Evolutionary conservation across 2,329 filamentous ascomycete genomes (phyloP).

Genomic region (Magnaporthiopsis rhizophila): DNA sequence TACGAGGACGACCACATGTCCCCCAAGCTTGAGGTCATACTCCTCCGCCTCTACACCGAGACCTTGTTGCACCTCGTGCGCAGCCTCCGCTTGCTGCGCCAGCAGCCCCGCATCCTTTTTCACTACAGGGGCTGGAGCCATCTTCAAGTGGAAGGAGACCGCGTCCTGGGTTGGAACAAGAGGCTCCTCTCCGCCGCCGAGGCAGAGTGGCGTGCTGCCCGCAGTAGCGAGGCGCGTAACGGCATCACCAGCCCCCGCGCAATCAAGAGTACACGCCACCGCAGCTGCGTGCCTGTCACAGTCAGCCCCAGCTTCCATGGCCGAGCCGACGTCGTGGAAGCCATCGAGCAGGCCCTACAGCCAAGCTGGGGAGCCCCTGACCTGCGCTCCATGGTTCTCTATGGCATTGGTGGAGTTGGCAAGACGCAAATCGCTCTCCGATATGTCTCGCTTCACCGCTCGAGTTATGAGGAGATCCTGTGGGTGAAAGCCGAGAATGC

Average conservation of each 20-base stretch:
- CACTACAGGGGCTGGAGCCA: neutral
- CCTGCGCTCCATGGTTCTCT: conserved; percentile 12
- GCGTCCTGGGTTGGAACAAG: neutral
- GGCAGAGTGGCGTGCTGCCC: neutral
- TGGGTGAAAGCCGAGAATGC: conserved; percentile 11
- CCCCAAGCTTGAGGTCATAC: neutral
- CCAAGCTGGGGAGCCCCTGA: neutral
- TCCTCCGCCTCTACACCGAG: neutral
- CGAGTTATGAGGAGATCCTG: neutral
- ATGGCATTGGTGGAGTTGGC: conserved; percentile 3
- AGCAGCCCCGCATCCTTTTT: neutral
- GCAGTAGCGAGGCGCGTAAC: neutral
- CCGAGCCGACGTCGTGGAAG: neutral
- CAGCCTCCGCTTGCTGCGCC: neutral
- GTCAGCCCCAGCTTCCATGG: neutral
- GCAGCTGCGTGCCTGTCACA: neutral
- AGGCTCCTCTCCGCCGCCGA: neutral
- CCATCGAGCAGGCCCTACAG: neutral
- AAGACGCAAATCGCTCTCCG: conserved; percentile 4
- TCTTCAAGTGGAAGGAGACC: neutral
- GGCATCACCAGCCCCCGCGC: neutral
- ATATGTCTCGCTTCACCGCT: neutral
- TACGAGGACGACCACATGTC: neutral
- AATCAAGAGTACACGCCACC: neutral
- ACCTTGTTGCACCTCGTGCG: neutral